Percentiles rank a stretch among this genome's conserved stretches.
These are phyloP conservation scores for Pistacia integerrima DNA, from an alignment of 345 rosid species.

Conservation along the genomic window DNA sequence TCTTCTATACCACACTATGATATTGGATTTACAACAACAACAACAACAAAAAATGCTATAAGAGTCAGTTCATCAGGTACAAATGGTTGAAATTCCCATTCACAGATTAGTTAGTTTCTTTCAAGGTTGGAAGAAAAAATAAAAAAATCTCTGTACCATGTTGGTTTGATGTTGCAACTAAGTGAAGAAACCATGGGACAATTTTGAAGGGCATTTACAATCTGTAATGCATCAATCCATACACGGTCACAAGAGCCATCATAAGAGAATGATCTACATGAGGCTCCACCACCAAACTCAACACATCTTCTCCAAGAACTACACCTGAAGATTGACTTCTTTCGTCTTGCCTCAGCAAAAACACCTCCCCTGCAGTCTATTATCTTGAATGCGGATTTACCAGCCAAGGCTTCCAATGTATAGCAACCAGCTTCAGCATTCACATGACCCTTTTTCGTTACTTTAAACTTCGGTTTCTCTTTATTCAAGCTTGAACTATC, in stretches of 20 bases:
- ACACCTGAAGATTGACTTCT: slow-evolving; percentile 36
- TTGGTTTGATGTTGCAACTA: neutral
- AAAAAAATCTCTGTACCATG: neutral
- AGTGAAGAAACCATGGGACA: neutral
- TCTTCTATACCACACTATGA: neutral
- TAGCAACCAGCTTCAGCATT: slow-evolving; percentile 14
- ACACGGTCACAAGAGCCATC: slow-evolving; percentile 39
- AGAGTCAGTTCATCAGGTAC: neutral
- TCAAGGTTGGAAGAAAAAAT: neutral
- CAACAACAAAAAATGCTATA: too few relatives aligned
- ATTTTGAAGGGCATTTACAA: slow-evolving; percentile 20
- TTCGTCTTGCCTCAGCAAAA: slow-evolving; percentile 45
- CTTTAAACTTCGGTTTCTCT: slow-evolving; percentile 38
- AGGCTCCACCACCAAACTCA: slow-evolving; percentile 40
- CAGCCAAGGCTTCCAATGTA: slow-evolving; percentile 13
- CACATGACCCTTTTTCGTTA: slow-evolving; percentile 30
- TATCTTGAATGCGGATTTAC: slow-evolving; percentile 34
- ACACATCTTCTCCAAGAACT: slow-evolving; percentile 46
- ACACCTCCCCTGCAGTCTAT: slow-evolving; percentile 23
- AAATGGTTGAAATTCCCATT: neutral
- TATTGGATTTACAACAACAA: neutral
- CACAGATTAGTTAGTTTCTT: neutral
- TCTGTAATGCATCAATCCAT: slow-evolving; percentile 33
- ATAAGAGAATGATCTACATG: slow-evolving; percentile 32
- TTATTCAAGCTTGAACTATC: neutral